Conservation (phyloP, 768 basidiomycete species). For the Hemileccinum impolitum region DNA sequence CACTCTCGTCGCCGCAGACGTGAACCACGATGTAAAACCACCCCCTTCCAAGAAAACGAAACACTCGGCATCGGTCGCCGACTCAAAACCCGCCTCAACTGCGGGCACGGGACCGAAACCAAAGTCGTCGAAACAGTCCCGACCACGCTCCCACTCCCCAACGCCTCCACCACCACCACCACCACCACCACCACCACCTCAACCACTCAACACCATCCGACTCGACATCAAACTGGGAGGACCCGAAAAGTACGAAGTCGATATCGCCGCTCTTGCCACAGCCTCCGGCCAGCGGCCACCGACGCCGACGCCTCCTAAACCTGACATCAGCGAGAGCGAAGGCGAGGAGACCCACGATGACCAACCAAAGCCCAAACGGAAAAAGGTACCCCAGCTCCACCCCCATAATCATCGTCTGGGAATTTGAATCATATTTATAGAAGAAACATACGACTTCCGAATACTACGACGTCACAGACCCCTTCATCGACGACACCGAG, state of each 20-base stretch:
- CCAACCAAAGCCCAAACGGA: slow-evolving; percentile 33
- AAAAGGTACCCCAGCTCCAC: slow-evolving; percentile 33
- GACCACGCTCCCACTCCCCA: slow-evolving; percentile 52
- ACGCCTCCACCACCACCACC: slow-evolving; percentile 50
- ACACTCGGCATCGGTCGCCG: slow-evolving; percentile 22
- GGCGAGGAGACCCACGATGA: slow-evolving; percentile 42
- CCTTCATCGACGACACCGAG: slow-evolving; percentile 98
- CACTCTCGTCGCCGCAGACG: slow-evolving; percentile 13
- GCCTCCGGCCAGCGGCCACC: slow-evolving; percentile 61
- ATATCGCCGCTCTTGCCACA: slow-evolving; percentile 56
- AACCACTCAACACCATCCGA: slow-evolving; percentile 58
- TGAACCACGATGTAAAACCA: slow-evolving; percentile 21
- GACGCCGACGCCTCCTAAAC: slow-evolving; percentile 49
- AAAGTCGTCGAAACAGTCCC: slow-evolving; percentile 45
- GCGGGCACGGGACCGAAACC: slow-evolving; percentile 44
- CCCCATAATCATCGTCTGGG: neutral
- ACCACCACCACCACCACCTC: slow-evolving; percentile 46
- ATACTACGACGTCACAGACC: slow-evolving; percentile 89
- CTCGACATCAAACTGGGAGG: slow-evolving; percentile 70
- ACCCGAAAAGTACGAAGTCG: slow-evolving; percentile 71
- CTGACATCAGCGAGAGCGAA: slow-evolving; percentile 56
- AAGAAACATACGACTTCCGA: slow-evolving; percentile 57
- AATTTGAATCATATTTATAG: slow-evolving; percentile 22
- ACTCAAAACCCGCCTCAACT: slow-evolving; percentile 28
- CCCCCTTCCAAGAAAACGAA: slow-evolving; percentile 30